A percentile compares a stretch with the other conserved stretches of the same genome.
These are phyloP conservation scores for Penicillium hordei DNA, from an alignment of 2,329 filamentous ascomycete genomes.

Conservation along the genomic window DNA sequence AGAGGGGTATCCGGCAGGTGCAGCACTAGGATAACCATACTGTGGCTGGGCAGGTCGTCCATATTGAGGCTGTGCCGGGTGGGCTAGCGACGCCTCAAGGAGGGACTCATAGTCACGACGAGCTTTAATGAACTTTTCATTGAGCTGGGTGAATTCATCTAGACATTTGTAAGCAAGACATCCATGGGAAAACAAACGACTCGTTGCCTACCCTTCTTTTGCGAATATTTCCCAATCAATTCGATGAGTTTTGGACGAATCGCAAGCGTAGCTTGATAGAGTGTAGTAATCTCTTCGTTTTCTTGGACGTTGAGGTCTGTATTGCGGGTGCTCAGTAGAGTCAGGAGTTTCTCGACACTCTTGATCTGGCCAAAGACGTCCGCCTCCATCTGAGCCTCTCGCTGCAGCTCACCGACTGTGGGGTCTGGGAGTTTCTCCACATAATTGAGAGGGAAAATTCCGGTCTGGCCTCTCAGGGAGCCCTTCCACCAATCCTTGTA, in stretches of 20 bases:
- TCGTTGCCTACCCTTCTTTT: conserved; percentile 80
- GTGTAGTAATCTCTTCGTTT: conserved; percentile 89
- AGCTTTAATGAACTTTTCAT: conserved; percentile 99
- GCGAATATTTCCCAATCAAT: conserved; percentile 97
- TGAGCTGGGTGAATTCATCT: conserved; percentile 98
- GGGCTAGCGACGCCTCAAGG: conserved; percentile 95
- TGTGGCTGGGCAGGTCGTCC: conserved; percentile 55
- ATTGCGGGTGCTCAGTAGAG: conserved; percentile 83
- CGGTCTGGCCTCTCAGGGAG: conserved; percentile 87
- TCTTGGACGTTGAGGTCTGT: conserved; percentile 79
- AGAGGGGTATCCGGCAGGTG: conserved; percentile 37
- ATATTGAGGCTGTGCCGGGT: conserved; percentile 78
- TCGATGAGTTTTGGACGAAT: conserved; percentile 97
- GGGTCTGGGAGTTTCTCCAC: conserved; percentile 96
- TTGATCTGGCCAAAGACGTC: conserved; percentile 76
- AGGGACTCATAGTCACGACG: conserved; percentile 93
- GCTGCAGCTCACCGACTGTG: conserved; percentile 87
- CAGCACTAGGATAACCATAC: conserved; percentile 36
- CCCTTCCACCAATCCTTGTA: conserved; percentile 99
- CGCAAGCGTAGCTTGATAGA: conserved; percentile 89
- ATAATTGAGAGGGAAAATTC: conserved; percentile 98
- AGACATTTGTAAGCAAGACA: conserved; percentile 16
- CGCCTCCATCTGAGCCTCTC: conserved; percentile 91
- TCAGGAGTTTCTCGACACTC: conserved; percentile 79
- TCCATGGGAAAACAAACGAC: background rate